These are phyloP conservation scores for Mycena vulgaris DNA, from an alignment of 768 basidiomycete species.

Conservation along the genomic window DNA sequence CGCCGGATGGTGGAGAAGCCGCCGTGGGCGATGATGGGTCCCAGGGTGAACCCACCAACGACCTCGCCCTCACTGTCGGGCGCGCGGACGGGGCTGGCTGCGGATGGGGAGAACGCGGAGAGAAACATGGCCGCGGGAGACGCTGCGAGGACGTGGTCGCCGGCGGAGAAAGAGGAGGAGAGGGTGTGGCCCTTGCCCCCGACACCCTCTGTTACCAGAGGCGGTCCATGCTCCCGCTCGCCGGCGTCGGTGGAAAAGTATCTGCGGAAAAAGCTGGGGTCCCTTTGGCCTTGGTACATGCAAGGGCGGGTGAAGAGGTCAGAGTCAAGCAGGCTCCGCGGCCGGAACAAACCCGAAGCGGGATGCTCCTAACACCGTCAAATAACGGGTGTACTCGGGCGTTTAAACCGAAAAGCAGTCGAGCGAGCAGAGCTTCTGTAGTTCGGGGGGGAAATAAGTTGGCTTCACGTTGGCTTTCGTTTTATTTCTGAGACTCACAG, in stretches of 20 bases:
- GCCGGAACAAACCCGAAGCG: background rate
- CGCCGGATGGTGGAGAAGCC: conserved; percentile 86
- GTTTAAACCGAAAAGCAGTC: too few species aligned
- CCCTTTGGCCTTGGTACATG: conserved; percentile 29
- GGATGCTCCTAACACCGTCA: conserved; percentile 1
- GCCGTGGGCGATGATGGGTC: conserved; percentile 82
- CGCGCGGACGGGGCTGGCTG: conserved; percentile 48
- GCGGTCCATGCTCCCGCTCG: conserved; percentile 7
- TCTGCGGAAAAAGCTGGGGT: conserved; percentile 26
- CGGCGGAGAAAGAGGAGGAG: conserved; percentile 5
- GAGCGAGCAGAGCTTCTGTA: too few species aligned
- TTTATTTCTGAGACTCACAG: too few species aligned
- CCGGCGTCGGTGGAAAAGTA: conserved; percentile 31
- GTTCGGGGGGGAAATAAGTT: too few species aligned
- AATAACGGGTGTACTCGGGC: background rate
- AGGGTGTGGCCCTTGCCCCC: background rate
- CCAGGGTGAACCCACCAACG: conserved; percentile 83
- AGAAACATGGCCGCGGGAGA: conserved; percentile 87
- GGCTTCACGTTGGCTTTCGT: too few species aligned
- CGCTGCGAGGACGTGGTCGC: conserved; percentile 35
- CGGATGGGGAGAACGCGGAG: conserved; percentile 69
- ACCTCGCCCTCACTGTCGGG: conserved; percentile 79
- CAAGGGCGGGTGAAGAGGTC: conserved; percentile 22
- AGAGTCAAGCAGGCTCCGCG: conserved; percentile 27
- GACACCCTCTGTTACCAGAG: background rate